Evolutionary conservation across 768 basidiomycete genomes (phyloP).

Genomic region (Hysterangium stoloniferum): DNA sequence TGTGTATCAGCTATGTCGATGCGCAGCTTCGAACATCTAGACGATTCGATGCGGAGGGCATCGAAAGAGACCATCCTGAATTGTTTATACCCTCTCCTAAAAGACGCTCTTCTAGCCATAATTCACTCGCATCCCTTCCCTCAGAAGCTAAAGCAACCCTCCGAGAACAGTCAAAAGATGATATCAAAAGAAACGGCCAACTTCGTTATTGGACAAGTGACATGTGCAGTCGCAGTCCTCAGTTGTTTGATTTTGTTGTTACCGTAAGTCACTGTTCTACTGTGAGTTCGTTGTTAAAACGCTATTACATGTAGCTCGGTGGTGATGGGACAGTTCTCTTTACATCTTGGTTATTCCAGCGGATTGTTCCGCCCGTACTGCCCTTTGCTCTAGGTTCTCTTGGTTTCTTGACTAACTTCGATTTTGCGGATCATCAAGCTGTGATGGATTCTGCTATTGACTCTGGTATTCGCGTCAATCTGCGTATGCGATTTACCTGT

Average conservation of each 20-base stretch:
- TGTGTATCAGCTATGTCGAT: conserved; percentile 75
- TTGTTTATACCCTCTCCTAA: conserved; percentile 75
- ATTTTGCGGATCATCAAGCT: conserved; percentile 77
- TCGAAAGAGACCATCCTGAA: conserved; percentile 79
- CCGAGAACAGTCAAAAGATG: conserved; percentile 16
- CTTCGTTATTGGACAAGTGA: conserved; percentile 95
- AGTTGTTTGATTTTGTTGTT: conserved; percentile 95
- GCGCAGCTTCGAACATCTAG: conserved; percentile 80
- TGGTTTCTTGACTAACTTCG: conserved; percentile 95
- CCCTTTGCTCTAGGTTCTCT: conserved; percentile 96
- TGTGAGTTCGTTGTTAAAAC: neutral
- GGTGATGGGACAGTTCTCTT: conserved; percentile 98
- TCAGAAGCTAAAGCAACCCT: conserved; percentile 37
- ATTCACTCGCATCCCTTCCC: conserved; percentile 51
- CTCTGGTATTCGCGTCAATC: conserved; percentile 90
- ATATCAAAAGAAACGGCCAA: conserved; percentile 67
- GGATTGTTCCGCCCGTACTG: conserved; percentile 96
- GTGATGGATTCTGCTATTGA: conserved; percentile 88
- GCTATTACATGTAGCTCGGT: conserved; percentile 63
- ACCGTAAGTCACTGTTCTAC: conserved; percentile 53
- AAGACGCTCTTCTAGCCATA: conserved; percentile 62
- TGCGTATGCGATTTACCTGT: conserved; percentile 98
- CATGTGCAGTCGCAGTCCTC: conserved; percentile 87
- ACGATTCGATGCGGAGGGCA: conserved; percentile 89
- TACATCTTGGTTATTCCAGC: conserved; percentile 98